Conservation (phyloP, 768 basidiomycete genomes). For the Steccherinum ochraceum region DNA sequence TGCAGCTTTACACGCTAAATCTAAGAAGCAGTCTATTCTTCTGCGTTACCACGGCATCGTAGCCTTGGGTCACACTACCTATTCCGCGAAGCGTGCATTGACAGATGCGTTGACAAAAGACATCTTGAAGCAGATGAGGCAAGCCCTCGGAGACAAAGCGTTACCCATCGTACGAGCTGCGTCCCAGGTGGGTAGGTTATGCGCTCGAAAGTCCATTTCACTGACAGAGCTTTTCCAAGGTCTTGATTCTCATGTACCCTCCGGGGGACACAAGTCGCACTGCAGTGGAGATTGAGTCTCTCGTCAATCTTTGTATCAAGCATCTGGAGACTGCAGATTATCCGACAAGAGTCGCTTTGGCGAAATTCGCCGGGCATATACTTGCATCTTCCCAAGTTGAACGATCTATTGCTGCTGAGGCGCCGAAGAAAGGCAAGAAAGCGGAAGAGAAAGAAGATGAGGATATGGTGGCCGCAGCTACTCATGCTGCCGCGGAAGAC, state of each 20-base stretch:
- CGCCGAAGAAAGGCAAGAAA: conserved; percentile 45
- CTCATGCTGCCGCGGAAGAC: conserved; percentile 41
- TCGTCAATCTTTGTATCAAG: conserved; percentile 62
- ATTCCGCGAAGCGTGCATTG: conserved; percentile 75
- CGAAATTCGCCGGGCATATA: conserved; percentile 77
- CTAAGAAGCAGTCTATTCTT: conserved; percentile 54
- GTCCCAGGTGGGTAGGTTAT: conserved; percentile 65
- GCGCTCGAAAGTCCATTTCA: too few species aligned
- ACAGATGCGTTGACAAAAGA: conserved; percentile 77
- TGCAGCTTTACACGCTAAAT: conserved; percentile 7
- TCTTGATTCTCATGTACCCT: conserved; percentile 53
- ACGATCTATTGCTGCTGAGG: conserved; percentile 38
- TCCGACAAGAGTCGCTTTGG: conserved; percentile 70
- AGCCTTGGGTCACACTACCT: conserved; percentile 74
- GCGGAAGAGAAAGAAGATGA: conserved; percentile 51
- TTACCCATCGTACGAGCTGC: conserved; percentile 81
- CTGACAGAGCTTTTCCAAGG: conserved; percentile 27
- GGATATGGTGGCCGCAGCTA: conserved; percentile 42
- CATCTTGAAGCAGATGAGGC: conserved; percentile 75
- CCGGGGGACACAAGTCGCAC: conserved; percentile 50
- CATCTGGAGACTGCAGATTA: conserved; percentile 81
- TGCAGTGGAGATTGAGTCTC: conserved; percentile 68
- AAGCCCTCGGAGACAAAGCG: conserved; percentile 73
- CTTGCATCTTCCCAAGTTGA: conserved; percentile 80
- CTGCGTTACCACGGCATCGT: conserved; percentile 77